A percentile compares a stretch with the other conserved stretches of the same genome.
Evolutionary conservation across 2,329 filamentous ascomycete genomes (phyloP).

Genomic region (Fusarium floridanum): DNA sequence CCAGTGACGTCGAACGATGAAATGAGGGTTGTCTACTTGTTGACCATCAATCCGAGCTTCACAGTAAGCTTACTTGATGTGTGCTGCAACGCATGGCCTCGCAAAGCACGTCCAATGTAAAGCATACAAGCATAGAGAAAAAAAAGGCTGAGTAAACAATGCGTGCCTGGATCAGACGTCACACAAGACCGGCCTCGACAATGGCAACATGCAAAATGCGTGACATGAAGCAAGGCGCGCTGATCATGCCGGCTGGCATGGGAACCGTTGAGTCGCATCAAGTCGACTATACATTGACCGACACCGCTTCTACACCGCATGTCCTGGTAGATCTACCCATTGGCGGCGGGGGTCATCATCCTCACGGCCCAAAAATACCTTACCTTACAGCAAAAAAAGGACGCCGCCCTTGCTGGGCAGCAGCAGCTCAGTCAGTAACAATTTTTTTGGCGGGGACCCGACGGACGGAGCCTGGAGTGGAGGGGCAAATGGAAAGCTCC

Average conservation of each 20-base stretch:
- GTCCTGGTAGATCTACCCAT: background rate
- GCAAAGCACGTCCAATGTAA: background rate
- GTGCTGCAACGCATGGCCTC: background rate
- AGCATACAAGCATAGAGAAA: background rate
- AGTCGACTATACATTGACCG: slow-evolving; percentile 21
- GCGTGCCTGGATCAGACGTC: slow-evolving; percentile 18
- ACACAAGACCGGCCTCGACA: slow-evolving; percentile 2
- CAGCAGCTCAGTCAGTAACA: slow-evolving; percentile 24
- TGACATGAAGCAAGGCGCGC: slow-evolving; percentile 37
- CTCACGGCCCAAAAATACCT: slow-evolving; percentile 1
- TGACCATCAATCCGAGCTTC: background rate
- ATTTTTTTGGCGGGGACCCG: slow-evolving; percentile 38
- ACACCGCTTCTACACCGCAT: background rate
- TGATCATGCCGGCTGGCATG: slow-evolving; percentile 36
- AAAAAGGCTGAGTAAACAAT: slow-evolving; percentile 22
- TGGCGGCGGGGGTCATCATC: background rate
- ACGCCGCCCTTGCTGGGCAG: background rate
- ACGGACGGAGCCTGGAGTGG: slow-evolving; percentile 37
- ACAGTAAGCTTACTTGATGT: background rate
- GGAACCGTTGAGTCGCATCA: slow-evolving; percentile 17
- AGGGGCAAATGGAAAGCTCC: slow-evolving; percentile 37
- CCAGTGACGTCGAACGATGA: slow-evolving; percentile 24
- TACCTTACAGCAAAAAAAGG: background rate
- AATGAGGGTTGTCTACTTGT: background rate
- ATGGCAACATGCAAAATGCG: slow-evolving; percentile 28